Conservation (phyloP, 2,329 filamentous ascomycete genomes). For the Trichophyton equinum region DNA sequence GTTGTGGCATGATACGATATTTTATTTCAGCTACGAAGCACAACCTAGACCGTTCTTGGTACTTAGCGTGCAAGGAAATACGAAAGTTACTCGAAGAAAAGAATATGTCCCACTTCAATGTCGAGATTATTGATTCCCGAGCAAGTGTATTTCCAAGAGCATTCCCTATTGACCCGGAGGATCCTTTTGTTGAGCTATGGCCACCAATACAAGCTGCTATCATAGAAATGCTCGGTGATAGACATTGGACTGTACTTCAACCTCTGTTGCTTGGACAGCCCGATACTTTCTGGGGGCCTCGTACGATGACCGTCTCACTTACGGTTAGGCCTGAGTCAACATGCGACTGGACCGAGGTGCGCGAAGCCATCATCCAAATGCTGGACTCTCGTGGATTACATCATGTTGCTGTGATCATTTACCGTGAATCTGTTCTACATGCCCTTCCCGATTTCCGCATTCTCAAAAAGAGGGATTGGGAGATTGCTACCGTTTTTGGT, state of each 20-base stretch:
- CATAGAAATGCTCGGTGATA: not conserved
- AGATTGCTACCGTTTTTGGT: not conserved
- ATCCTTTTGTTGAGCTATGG: not conserved
- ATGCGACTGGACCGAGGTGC: not conserved
- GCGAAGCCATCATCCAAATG: not conserved
- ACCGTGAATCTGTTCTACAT: not conserved
- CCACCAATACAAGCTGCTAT: not conserved
- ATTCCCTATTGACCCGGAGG: not conserved
- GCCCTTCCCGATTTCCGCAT: not conserved
- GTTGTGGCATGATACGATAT: not conserved
- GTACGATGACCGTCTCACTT: not conserved
- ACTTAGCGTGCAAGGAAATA: constrained; percentile 1
- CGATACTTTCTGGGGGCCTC: not conserved
- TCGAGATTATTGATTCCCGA: not conserved
- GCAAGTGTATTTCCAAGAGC: not conserved
- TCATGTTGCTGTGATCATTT: not conserved
- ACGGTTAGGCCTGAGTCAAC: not conserved
- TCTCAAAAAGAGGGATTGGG: not conserved
- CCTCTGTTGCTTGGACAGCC: not conserved
- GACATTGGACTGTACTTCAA: not conserved
- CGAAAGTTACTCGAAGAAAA: not conserved
- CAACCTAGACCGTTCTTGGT: not conserved
- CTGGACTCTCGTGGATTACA: not conserved
- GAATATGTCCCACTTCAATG: not conserved
- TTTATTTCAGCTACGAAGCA: not conserved